phyloP scores from a whole-genome alignment of 305 asterid species.

The Lippia alba region DNA sequence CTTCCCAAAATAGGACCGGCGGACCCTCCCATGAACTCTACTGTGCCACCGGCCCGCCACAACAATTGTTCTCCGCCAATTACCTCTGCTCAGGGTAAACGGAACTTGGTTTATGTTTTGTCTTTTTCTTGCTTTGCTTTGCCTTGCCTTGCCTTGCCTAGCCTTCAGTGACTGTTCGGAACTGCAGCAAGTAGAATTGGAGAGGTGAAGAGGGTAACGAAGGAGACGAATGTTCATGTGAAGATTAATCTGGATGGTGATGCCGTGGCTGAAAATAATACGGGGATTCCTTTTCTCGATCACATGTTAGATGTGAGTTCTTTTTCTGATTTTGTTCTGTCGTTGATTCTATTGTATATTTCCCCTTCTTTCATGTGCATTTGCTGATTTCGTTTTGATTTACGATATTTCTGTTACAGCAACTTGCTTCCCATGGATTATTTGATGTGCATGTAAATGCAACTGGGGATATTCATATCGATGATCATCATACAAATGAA shows the following conservation, averaged over 20 bases:
- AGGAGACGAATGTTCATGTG: conserved; percentile 89
- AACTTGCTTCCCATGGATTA: conserved; percentile 96
- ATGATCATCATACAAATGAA: conserved; percentile 97
- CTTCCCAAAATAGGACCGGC: conserved; percentile 29
- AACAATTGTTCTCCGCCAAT: conserved; percentile 51
- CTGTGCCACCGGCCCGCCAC: conserved; percentile 43
- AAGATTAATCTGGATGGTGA: conserved; percentile 88
- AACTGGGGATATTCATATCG: conserved; percentile 89
- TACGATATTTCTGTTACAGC: conserved; percentile 49
- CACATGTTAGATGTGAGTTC: conserved; percentile 88
- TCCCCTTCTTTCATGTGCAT: background rate
- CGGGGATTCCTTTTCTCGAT: conserved; percentile 95
- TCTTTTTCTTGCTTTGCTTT: background rate
- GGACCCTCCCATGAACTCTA: conserved; percentile 42
- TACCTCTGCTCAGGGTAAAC: conserved; percentile 46
- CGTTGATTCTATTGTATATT: background rate
- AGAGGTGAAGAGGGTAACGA: conserved; percentile 88
- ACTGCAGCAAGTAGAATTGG: conserved; percentile 63
- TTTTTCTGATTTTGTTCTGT: background rate
- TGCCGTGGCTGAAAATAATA: conserved; percentile 74
- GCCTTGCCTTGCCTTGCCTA: background rate
- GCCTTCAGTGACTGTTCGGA: conserved; percentile 17
- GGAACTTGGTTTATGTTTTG: background rate
- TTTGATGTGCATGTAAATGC: conserved; percentile 87
- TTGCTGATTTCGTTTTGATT: background rate